Evolutionary conservation across 2,329 filamentous ascomycete species (phyloP).

Genomic region (Grosmannia penicillata): DNA sequence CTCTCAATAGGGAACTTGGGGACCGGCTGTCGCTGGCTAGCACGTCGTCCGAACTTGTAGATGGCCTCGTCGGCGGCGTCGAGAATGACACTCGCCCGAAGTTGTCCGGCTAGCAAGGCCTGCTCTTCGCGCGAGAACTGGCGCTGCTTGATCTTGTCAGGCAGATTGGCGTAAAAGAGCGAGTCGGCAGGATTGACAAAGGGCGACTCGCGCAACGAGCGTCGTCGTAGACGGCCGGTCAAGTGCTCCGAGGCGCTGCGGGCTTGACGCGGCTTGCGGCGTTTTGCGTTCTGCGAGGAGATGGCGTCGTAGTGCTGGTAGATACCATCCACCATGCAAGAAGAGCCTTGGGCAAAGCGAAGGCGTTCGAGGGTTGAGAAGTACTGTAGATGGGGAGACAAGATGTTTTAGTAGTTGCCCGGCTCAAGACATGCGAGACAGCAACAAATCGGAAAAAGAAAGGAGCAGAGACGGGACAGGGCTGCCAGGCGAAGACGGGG

Average conservation of each 20-base stretch:
- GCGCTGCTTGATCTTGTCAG: conserved; percentile 56
- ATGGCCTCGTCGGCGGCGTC: conserved; percentile 38
- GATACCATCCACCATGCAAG: conserved; percentile 18
- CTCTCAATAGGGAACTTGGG: conserved; percentile 15
- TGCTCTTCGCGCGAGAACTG: conserved; percentile 63
- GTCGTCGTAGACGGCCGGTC: conserved; percentile 16
- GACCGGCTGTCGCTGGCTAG: conserved; percentile 18
- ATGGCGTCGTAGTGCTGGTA: conserved; percentile 22
- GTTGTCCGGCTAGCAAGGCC: conserved; percentile 37
- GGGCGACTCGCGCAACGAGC: conserved; percentile 16
- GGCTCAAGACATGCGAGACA: background rate
- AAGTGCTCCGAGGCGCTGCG: conserved; percentile 17
- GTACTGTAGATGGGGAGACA: conserved; percentile 33
- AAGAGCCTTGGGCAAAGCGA: conserved; percentile 42
- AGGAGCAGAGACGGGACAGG: background rate
- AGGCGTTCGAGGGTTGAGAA: conserved; percentile 60
- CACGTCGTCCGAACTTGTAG: conserved; percentile 28
- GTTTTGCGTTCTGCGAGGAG: conserved; percentile 15
- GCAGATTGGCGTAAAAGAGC: conserved; percentile 54
- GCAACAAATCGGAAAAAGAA: background rate
- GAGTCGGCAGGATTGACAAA: conserved; percentile 32
- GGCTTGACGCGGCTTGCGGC: conserved; percentile 16
- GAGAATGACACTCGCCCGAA: conserved; percentile 21
- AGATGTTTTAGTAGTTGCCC: conserved; percentile 12
- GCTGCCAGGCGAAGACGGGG: background rate